A percentile compares a stretch with the other conserved stretches of the same genome.
Evolutionary conservation across 164 flowering plant species (phyloP).

Genomic region (Protea cynaroides): DNA sequence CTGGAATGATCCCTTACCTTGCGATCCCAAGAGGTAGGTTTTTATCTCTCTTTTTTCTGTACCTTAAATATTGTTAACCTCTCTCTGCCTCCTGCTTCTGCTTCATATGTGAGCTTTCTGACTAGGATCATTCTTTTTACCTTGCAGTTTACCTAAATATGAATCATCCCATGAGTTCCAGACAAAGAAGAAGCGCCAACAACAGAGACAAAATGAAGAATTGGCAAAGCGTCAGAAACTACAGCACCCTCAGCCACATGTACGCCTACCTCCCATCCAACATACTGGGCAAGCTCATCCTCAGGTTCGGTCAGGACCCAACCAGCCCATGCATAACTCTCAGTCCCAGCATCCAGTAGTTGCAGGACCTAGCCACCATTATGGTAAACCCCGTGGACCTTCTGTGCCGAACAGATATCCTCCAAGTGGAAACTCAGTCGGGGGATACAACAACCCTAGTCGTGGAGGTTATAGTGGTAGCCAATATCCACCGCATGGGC

Average conservation of each 20-base stretch:
- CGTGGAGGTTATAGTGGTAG: slow-evolving; percentile 58
- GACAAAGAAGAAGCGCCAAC: slow-evolving; percentile 74
- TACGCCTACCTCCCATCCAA: slow-evolving; percentile 80
- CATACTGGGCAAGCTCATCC: slow-evolving; percentile 68
- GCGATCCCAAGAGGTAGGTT: slow-evolving; percentile 57
- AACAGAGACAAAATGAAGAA: slow-evolving; percentile 58
- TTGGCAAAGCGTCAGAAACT: slow-evolving; percentile 52
- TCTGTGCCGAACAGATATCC: slow-evolving; percentile 69
- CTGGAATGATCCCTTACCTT: slow-evolving; percentile 65
- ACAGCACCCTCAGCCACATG: slow-evolving; percentile 71
- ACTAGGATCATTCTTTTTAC: neutral
- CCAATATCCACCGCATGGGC: slow-evolving; percentile 70
- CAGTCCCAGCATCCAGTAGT: slow-evolving; percentile 59
- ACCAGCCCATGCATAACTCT: slow-evolving; percentile 47
- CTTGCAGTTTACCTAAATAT: slow-evolving; percentile 55
- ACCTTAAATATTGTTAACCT: neutral
- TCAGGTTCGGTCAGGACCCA: slow-evolving; percentile 63
- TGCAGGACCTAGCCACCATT: slow-evolving; percentile 70
- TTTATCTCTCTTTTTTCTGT: neutral
- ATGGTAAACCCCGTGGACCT: slow-evolving; percentile 74
- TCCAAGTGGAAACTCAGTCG: slow-evolving; percentile 54
- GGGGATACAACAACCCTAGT: slow-evolving; percentile 64
- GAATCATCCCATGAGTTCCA: slow-evolving; percentile 77
- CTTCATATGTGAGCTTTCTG: neutral
- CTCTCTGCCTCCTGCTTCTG: neutral